Percentiles rank a stretch among this genome's conserved stretches.
These are phyloP conservation scores for Boletus sp. DNA, from an alignment of 1,284 basidiomycete species.

Conservation along the genomic window DNA sequence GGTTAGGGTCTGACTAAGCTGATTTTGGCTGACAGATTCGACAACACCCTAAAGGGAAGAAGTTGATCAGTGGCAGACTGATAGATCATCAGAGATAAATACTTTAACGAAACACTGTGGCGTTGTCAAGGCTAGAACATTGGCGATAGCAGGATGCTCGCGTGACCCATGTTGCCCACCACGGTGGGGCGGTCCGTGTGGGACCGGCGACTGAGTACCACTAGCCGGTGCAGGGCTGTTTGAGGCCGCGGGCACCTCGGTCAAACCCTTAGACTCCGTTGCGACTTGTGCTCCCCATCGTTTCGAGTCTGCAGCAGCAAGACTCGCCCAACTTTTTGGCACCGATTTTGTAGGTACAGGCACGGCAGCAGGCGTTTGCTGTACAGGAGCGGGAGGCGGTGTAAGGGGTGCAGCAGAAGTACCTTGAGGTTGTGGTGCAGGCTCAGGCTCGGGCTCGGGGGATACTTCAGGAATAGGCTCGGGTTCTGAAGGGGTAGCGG, in stretches of 20 bases:
- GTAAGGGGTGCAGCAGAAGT: conserved; percentile 39
- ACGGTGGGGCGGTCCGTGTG: conserved; percentile 39
- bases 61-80: conserved; percentile 12
- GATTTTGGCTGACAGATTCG: conserved; percentile 70
- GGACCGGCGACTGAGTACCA: conserved; percentile 55
- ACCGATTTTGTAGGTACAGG: conserved; percentile 50
- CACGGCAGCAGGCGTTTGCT: conserved; percentile 39
- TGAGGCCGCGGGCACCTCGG: conserved; percentile 56
- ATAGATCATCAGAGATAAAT: conserved; percentile 21
- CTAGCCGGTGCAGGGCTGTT: conserved; percentile 48
- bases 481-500: conserved; percentile 37
- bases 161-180: conserved; percentile 35
- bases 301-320: conserved; percentile 79
- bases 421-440: conserved; percentile 38
- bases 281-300: conserved; percentile 83
- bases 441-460: conserved; percentile 47
- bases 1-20: conserved; percentile 63
- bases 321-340: conserved; percentile 88
- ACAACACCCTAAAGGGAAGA: conserved; percentile 58
- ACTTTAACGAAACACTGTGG: conserved; percentile 91
- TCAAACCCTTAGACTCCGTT: conserved; percentile 70
- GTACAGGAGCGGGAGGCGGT: conserved; percentile 38
- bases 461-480: conserved; percentile 41
- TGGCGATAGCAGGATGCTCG: conserved; percentile 53
- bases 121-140: conserved; percentile 66